A percentile compares a stretch with the other conserved stretches of the same genome.
Evolutionary conservation across 2,329 filamentous ascomycete species (phyloP).

Genomic region (Ophiostoma ulmi): DNA sequence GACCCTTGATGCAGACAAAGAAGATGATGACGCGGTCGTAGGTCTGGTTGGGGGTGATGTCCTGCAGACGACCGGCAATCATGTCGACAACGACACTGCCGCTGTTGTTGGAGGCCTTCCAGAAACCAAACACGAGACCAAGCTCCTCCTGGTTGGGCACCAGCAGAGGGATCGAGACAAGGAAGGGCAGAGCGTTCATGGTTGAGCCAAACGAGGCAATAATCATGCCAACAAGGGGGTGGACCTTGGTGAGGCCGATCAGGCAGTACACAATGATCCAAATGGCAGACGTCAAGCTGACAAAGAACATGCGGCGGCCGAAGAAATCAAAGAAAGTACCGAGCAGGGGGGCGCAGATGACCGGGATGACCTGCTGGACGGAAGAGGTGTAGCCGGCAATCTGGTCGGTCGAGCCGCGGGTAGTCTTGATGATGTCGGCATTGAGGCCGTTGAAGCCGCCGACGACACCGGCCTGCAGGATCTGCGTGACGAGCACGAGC

Average conservation of each 20-base stretch:
- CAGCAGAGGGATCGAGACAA: conserved; percentile 31
- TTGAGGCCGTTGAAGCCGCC: conserved; percentile 20
- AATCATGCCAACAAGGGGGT: conserved; percentile 31
- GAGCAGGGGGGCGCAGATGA: conserved; percentile 30
- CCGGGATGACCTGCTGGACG: conserved; percentile 31
- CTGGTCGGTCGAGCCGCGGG: conserved; percentile 30
- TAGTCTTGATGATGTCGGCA: conserved; percentile 24
- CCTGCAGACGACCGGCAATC: conserved; percentile 31
- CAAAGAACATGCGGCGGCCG: conserved; percentile 30
- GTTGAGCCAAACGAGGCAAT: conserved; percentile 30
- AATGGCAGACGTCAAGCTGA: conserved; percentile 30
- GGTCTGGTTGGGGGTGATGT: conserved; percentile 30
- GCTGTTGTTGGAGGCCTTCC: conserved; percentile 32
- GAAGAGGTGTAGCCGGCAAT: conserved; percentile 32
- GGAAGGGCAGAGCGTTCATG: conserved; percentile 31
- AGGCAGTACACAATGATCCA: conserved; percentile 31
- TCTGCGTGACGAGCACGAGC: conserved; percentile 29
- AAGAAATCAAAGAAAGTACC: conserved; percentile 30
- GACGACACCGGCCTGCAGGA: conserved; percentile 29
- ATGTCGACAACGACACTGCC: conserved; percentile 32
- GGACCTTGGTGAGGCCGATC: conserved; percentile 29
- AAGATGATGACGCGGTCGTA: conserved; percentile 31
- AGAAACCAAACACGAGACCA: conserved; percentile 31
- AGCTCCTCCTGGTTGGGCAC: conserved; percentile 29
- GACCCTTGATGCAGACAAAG: conserved; percentile 30